Base-by-base conservation (phyloP, 257 asterid genomes). In the Petunia secreta region DNA sequence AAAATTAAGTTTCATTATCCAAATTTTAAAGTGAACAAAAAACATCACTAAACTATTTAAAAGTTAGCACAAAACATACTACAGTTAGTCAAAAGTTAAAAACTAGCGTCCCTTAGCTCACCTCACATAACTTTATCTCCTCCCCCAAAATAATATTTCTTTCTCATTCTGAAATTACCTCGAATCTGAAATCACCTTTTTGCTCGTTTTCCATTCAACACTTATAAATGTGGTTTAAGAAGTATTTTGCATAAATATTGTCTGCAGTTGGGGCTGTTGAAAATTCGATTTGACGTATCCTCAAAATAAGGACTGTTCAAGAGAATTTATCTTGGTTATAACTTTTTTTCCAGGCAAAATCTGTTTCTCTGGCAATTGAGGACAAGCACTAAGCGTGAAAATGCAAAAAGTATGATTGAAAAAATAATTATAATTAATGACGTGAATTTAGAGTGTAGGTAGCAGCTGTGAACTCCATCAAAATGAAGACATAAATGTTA, bases 341-440 rank as follows among this genome's bases (percentile, higher is more conserved):
- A 14, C 25, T 14, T 69, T 67, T 25, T 81, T 81, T 48, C 41
- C 88, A 95, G 99, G 99, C 78, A 1, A 90, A 88, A 78, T 90
- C 96, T 55, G 97, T 92, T 79, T 97, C 99, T 43, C 77, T 91
- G 85, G 87, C 92, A 7, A 85, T 71, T 53, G 99, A 93, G 65
- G 91, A 83, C 48, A 79, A 90, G 16, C 80, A 43, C 55, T 67
- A 39, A 66, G 75, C 37, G 15, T 39, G 76, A 50, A 8, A 40
- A 16, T 63, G 46, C 46, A 16, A 25, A 10, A 40, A 44, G 37
- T 46, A 71, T 43, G 43, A 48, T n/a, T 48, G 60, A 25, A 6
- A 48, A 25, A 63, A 34, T 34, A 34, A 37, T 25, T 38, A 68
- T 44, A 44, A 25, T 25, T 25, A 25, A 44, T 69, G 8, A 5